Evolutionary conservation across 2,329 filamentous ascomycete species (phyloP), one percentile per base, ranked within the genome.

Genomic region (Ophiostoma sp.): DNA sequence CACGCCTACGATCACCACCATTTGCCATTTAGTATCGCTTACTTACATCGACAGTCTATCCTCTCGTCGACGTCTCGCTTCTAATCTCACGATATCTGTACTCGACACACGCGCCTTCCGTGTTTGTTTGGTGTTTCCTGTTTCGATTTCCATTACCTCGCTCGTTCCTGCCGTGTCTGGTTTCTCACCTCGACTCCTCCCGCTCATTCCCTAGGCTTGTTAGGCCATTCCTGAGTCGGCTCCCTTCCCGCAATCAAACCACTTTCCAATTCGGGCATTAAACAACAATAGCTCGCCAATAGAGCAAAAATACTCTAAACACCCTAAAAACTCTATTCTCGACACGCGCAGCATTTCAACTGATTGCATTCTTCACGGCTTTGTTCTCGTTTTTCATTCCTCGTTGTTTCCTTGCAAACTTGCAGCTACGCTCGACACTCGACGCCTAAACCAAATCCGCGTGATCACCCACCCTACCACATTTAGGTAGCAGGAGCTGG

Each of bases 341-440:
- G 5, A 62, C 23, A 15, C 57, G 57, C 57, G 57, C 27, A 13
- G 27, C 54, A 27, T 33, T 60, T 17, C 11, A 17, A 17, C 17
- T 57, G 13, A 62, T 33, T 62, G n/a, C 57, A 62, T 62, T 62
- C 57, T 62, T 62, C 27, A 20, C 57, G 6, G 27, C 57, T 35
- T 33, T 35, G 13, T 62, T 62, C 44, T 62, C 27, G 8, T 57
- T 62, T 62, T 17, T 62, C 27, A 20, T 27, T 57, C 6, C 20
- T n/a, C 39, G n/a, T 48, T 48, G 20, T 54, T 23, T 54, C 6
- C 17, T 48, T 48, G 13, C 17, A 10, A 54, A 11, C 4, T 39
- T 8, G 8, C 6, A 39, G 11, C 36, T 10, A 6, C 36, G 11
- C 36, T 39, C 48, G 5, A 52, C 48, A n/a, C 7, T 48, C 6